Evolutionary conservation across 2,329 filamentous ascomycete species (phyloP).

Genomic region (Eutypella sp.): DNA sequence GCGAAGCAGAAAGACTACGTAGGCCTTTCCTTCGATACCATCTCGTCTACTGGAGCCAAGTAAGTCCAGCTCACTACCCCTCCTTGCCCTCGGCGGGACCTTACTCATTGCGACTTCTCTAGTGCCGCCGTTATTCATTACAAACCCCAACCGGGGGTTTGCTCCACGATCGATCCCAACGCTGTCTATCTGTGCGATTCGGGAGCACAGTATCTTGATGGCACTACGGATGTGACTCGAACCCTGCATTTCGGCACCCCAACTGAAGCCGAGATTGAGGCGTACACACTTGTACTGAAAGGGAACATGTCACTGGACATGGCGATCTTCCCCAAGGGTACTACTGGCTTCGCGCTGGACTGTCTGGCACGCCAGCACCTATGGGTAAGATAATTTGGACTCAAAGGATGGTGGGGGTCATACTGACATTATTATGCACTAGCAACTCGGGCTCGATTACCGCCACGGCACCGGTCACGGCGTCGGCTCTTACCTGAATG

Average conservation of each 20-base stretch:
- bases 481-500: slow-evolving; percentile 90
- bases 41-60: slow-evolving; percentile 85
- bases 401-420: not conserved
- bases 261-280: slow-evolving; percentile 74
- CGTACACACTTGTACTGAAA: slow-evolving; percentile 92
- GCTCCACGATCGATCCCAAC: slow-evolving; percentile 76
- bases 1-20: slow-evolving; percentile 69
- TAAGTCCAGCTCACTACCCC: slow-evolving; percentile 30
- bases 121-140: slow-evolving; percentile 97
- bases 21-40: slow-evolving; percentile 90
- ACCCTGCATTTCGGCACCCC: slow-evolving; percentile 90
- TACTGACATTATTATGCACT: slow-evolving; percentile 6
- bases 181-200: slow-evolving; percentile 94
- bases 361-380: slow-evolving; percentile 82
- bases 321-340: slow-evolving; percentile 89
- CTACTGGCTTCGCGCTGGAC: slow-evolving; percentile 88
- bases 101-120: slow-evolving; percentile 4
- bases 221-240: slow-evolving; percentile 91
- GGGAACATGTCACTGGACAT: slow-evolving; percentile 86
- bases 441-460: slow-evolving; percentile 82
- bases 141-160: slow-evolving; percentile 77
- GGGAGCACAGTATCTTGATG: slow-evolving; percentile 91
- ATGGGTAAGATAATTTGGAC: slow-evolving; percentile 58
- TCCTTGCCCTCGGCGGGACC: too few species aligned
- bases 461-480: slow-evolving; percentile 95